phyloP scores from a whole-genome alignment of 441 rosid genomes.

The Corymbia citriodora region DNA sequence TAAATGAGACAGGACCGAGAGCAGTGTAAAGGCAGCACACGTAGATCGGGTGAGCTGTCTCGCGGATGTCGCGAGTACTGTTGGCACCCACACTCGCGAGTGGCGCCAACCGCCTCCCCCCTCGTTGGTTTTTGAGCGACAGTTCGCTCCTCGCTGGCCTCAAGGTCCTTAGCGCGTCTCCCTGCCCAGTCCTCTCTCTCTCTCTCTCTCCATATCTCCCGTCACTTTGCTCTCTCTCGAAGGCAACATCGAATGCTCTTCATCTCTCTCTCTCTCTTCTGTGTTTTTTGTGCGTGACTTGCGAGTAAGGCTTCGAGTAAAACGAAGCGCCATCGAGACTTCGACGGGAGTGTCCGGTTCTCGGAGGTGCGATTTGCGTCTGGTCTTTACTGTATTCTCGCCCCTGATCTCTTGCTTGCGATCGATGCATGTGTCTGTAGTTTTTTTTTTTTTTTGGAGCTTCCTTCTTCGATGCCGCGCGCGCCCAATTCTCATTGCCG shows the following conservation, averaged over 20 bases:
- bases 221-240: slow-evolving; percentile 44
- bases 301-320: slow-evolving; percentile 6
- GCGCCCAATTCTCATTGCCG: background rate
- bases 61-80: background rate
- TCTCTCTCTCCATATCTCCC: slow-evolving; percentile 2
- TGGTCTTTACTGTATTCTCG: background rate
- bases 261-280: background rate
- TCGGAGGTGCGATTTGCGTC: background rate
- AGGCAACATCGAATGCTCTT: slow-evolving; percentile 25
- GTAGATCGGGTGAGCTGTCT: background rate
- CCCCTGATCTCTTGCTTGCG: background rate
- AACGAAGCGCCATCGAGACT: background rate
- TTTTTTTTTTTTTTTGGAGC: background rate
- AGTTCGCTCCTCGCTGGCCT: background rate
- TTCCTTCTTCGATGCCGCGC: background rate
- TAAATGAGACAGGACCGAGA: background rate
- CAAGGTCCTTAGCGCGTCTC: background rate
- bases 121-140: background rate
- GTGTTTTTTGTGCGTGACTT: background rate
- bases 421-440: background rate
- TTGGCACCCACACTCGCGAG: background rate
- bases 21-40: background rate
- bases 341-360: background rate
- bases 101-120: background rate
- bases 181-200: background rate